Evolutionary conservation across 768 basidiomycete genomes (phyloP).

Genomic region (Trichaptum fuscoviolaceum): DNA sequence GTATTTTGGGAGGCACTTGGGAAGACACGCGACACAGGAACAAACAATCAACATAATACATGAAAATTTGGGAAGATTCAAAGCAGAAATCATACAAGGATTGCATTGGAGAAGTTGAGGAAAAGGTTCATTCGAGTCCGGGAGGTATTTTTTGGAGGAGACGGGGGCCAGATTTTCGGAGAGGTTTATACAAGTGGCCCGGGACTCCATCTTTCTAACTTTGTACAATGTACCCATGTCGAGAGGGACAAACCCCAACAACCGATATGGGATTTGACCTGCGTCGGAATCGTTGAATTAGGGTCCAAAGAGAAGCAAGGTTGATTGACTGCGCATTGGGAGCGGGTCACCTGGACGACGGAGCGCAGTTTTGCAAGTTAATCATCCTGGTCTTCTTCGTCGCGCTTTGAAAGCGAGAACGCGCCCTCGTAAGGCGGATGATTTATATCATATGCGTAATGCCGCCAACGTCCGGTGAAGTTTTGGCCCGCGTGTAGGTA

Average conservation of each 20-base stretch:
- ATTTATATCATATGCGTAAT: slow-evolving; percentile 38
- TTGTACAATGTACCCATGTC: neutral
- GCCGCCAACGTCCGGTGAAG: slow-evolving; percentile 72
- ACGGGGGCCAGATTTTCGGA: neutral
- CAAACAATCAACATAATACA: neutral
- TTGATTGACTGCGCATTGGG: neutral
- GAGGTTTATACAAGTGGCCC: neutral
- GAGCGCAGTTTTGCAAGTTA: neutral
- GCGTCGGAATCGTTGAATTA: neutral
- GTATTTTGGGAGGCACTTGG: neutral
- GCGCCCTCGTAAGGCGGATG: slow-evolving; percentile 57
- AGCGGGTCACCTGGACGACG: neutral
- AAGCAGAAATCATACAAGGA: neutral
- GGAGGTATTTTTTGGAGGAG: neutral
- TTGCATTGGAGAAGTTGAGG: neutral
- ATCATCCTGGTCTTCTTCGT: slow-evolving; percentile 17
- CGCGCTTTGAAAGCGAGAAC: slow-evolving; percentile 53
- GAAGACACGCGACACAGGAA: neutral
- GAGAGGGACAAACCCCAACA: neutral
- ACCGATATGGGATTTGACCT: neutral
- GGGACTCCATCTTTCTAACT: neutral
- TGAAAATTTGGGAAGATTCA: neutral
- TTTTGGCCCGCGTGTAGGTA: slow-evolving; percentile 61
- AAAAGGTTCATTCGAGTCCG: neutral
- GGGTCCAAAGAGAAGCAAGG: neutral